Evolutionary conservation across 2,329 filamentous ascomycete species (phyloP), one percentile per base, ranked within the genome.

Genomic region (Penicillium vulpinum): DNA sequence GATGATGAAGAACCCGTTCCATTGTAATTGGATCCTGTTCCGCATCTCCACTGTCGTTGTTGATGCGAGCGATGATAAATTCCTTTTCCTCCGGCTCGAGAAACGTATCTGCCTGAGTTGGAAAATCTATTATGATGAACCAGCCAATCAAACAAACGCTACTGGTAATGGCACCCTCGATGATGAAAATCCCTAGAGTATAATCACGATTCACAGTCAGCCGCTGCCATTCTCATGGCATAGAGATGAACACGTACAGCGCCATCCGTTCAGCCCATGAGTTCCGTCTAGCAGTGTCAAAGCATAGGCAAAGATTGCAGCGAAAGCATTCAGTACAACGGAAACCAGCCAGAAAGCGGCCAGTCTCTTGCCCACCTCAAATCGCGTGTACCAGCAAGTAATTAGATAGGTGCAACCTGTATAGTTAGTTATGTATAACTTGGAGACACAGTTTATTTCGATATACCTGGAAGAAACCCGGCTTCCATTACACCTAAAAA

Each of bases 41-140:
- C 8, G 70, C 71, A 44, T 75, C 73, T 5, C 70, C 71, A 7
- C 72, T 66, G 55, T 75, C 73, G 18, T 64, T 62, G 29, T 77
- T 68, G 56, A 78, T 74, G 10, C 71, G 70, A 18, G 54, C 65
- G 40, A 73, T 62, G n/a, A 77, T 63, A 50, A 74, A 67, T 2
- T 61, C 57, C 22, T 66, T 58, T 54, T 67, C 64, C 15, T 60
- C 56, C 0, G 60, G 60, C 4, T 54, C 66, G 5, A 72, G 58
- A 57, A 71, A 70, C 22, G 54, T 55, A 9, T 56, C 60, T n/a
- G 68, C 61, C 44, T 65, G 62, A 39, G 69, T 65, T 5, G 72
- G 70, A 60, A 76, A 77, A 46, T 76, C 75, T n/a, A 77, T 72
- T 60, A 79, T 71, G 43, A 76, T 67, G 53, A 73, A 75, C 56